Conservation (phyloP, 441 rosid genomes). For the Brassica balearica region DNA sequence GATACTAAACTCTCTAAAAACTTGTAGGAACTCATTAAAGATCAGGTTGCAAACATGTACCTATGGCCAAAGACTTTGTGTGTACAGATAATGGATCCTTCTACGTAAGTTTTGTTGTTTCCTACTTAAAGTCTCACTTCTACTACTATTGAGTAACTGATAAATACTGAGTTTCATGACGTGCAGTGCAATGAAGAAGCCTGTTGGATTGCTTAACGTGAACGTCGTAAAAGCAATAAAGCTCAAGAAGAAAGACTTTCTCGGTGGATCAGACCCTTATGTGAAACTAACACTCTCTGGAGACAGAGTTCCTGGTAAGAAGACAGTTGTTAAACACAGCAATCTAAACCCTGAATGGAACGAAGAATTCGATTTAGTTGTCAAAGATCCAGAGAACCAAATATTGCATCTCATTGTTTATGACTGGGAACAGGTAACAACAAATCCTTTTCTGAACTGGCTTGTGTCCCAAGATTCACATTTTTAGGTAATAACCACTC, state of each 20-base stretch:
- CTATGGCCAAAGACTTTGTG: constrained; percentile 91
- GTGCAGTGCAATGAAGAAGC: constrained; percentile 78
- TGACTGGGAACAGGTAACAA: constrained; percentile 71
- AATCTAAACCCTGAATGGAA: constrained; percentile 99
- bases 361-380: constrained; percentile 77
- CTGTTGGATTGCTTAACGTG: constrained; percentile 84
- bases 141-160: neutral
- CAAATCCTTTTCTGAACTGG: neutral
- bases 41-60: constrained; percentile 94
- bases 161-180: constrained; percentile 33
- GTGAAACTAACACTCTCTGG: constrained; percentile 84
- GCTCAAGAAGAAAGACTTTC: constrained; percentile 82
- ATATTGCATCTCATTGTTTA: constrained; percentile 64
- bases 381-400: constrained; percentile 80
- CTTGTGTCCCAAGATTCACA: neutral
- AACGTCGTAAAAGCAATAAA: constrained; percentile 80
- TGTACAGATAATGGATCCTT: constrained; percentile 75
- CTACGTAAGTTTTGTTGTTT: constrained; percentile 53
- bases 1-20: neutral
- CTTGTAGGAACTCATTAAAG: constrained; percentile 81
- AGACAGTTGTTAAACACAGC: constrained; percentile 82
- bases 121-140: neutral
- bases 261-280: constrained; percentile 95
- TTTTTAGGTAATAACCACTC: neutral
- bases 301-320: constrained; percentile 76